phyloP scores from a whole-genome alignment of 2,329 filamentous ascomycete genomes.

The Pseudopyricularia javanii region DNA sequence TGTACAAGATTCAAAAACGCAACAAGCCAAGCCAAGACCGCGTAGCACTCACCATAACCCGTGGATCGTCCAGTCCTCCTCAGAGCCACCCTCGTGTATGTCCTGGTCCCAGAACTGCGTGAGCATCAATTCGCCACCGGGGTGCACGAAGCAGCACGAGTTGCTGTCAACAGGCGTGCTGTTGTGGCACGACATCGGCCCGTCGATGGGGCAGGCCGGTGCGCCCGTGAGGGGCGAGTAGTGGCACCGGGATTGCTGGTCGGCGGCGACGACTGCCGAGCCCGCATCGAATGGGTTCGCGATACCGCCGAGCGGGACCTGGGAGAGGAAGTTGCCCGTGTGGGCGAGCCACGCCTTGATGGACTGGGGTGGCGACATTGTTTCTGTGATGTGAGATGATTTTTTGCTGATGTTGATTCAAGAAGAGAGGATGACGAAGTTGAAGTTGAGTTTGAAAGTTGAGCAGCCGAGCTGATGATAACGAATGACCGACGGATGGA shows the following conservation, averaged over 20 bases:
- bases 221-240: slow-evolving; percentile 4
- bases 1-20: background rate
- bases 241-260: background rate
- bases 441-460: too few relatives aligned
- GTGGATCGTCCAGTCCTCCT: slow-evolving; percentile 30
- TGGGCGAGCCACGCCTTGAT: slow-evolving; percentile 1
- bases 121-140: slow-evolving; percentile 26
- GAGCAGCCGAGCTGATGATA: too few relatives aligned
- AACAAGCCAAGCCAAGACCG: background rate
- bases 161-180: slow-evolving; percentile 18
- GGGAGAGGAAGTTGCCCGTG: slow-evolving; percentile 2
- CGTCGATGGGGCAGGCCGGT: slow-evolving; percentile 22
- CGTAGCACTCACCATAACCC: slow-evolving; percentile 24
- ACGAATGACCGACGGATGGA: too few relatives aligned
- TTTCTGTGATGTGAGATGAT: background rate
- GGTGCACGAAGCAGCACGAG: slow-evolving; percentile 28
- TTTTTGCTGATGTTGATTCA: too few relatives aligned
- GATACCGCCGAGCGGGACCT: slow-evolving; percentile 2
- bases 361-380: slow-evolving; percentile 1
- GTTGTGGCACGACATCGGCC: slow-evolving; percentile 27
- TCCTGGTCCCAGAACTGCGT: slow-evolving; percentile 31
- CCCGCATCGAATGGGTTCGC: slow-evolving; percentile 2
- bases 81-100: slow-evolving; percentile 23
- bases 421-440: too few relatives aligned
- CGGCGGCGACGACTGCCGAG: background rate